Percentiles rank a stretch among this genome's conserved stretches.
Evolutionary conservation across 352 stramenopile genomes (phyloP).

Genomic region (Blastocystis sp.): DNA sequence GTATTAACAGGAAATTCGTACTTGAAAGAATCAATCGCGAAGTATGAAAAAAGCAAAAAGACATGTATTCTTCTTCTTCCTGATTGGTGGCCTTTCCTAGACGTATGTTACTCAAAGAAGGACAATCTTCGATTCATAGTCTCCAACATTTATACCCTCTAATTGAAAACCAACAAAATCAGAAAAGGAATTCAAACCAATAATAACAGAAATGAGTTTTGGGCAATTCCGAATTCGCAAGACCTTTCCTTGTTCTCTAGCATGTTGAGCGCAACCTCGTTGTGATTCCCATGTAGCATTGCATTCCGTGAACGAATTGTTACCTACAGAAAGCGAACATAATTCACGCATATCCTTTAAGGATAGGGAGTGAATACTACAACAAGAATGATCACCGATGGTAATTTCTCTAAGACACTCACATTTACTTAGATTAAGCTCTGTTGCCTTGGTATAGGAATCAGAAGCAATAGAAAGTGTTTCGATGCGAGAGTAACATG

Average conservation of each 20-base stretch:
- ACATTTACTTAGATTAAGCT: neutral
- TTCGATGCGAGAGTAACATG: neutral
- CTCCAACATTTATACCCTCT: neutral
- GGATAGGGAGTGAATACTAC: neutral
- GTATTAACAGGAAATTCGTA: neutral
- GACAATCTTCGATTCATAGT: neutral
- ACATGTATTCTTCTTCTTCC: neutral
- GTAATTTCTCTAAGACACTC: neutral
- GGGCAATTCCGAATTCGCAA: neutral
- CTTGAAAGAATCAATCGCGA: neutral
- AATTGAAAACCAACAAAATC: conserved; percentile 11
- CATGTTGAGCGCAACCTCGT: neutral
- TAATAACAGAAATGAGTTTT: neutral
- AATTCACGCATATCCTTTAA: neutral
- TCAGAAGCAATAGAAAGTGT: neutral
- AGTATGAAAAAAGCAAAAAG: conserved; percentile 23
- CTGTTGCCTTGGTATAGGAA: neutral
- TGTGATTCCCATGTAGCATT: neutral
- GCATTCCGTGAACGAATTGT: neutral
- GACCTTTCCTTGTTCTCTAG: neutral
- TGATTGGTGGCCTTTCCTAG: neutral
- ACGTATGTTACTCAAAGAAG: neutral
- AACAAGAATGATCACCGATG: neutral
- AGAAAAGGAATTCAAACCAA: conserved; percentile 20
- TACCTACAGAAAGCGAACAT: neutral